These are phyloP conservation scores for Calonectria pseudoreteaudii DNA, from an alignment of 2,329 filamentous ascomycete species.

Conservation along the genomic window DNA sequence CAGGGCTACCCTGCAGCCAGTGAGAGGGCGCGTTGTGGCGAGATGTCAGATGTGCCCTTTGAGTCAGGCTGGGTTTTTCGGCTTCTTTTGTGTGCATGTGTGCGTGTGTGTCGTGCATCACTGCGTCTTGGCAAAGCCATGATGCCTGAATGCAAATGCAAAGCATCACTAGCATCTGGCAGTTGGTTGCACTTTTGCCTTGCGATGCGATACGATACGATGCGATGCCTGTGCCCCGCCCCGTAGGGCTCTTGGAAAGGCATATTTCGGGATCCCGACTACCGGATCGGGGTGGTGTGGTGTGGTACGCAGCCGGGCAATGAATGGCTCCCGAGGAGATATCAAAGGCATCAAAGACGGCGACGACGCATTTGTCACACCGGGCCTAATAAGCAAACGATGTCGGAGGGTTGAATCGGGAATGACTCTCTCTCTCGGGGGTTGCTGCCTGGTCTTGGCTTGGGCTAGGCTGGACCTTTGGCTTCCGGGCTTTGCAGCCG, in stretches of 20 bases:
- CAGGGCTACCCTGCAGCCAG: not conserved
- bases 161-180: not conserved
- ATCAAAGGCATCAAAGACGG: not conserved
- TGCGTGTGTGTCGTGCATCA: conserved; percentile 9
- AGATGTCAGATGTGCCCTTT: conserved; percentile 21
- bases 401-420: not conserved
- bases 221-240: not conserved
- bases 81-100: too few species aligned
- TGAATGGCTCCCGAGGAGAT: not conserved
- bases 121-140: not conserved
- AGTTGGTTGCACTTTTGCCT: not conserved
- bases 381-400: not conserved
- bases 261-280: not conserved
- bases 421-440: not conserved
- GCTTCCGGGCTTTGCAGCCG: not conserved
- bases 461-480: not conserved
- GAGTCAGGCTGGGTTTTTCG: conserved; percentile 1
- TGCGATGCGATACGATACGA: too few species aligned
- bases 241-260: conserved; percentile 1
- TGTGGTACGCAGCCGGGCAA: not conserved
- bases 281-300: not conserved
- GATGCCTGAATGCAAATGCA: conserved; percentile 4
- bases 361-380: not conserved
- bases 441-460: not conserved
- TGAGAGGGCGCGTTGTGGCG: not conserved